These are phyloP conservation scores for Mycosphaerella sp. DNA, from an alignment of 2,329 filamentous ascomycete species.

Conservation along the genomic window DNA sequence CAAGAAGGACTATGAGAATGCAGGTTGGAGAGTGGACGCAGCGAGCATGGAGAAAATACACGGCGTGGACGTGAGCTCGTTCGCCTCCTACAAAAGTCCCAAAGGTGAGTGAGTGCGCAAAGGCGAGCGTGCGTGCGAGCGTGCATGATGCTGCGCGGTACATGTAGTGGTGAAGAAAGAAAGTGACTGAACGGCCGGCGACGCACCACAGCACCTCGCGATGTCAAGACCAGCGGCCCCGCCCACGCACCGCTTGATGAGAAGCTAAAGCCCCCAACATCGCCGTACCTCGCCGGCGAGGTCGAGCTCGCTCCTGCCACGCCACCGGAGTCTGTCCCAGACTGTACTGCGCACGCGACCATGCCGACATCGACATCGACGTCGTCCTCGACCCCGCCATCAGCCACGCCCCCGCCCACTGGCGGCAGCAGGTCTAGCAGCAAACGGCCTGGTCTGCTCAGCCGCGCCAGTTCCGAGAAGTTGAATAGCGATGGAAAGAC, in stretches of 20 bases:
- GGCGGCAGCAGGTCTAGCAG: constrained; percentile 5
- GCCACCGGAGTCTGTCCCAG: constrained; percentile 19
- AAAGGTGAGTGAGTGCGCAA: constrained; percentile 12
- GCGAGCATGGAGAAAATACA: constrained; percentile 23
- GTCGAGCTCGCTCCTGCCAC: constrained; percentile 25
- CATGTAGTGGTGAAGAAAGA: background rate
- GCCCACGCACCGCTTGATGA: constrained; percentile 7
- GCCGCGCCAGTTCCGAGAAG: constrained; percentile 38
- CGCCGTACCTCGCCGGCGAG: constrained; percentile 19
- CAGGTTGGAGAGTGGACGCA: constrained; percentile 13
- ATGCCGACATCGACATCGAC: constrained; percentile 1
- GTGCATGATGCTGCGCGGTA: background rate
- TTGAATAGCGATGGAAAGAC: constrained; percentile 21
- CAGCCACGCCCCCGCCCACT: constrained; percentile 11
- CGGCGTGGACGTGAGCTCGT: constrained; percentile 23
- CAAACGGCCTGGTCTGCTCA: constrained; percentile 40
- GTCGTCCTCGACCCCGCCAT: no score
- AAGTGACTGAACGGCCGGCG: background rate
- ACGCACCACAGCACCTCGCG: background rate
- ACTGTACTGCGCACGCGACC: constrained; percentile 21
- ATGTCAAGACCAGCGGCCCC: constrained; percentile 5
- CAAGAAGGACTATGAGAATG: constrained; percentile 13
- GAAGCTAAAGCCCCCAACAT: background rate
- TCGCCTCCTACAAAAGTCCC: constrained; percentile 16
- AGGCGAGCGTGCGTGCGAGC: background rate